phyloP scores from a whole-genome alignment of 2,329 filamentous ascomycete species.

The Clathrospora elynae region DNA sequence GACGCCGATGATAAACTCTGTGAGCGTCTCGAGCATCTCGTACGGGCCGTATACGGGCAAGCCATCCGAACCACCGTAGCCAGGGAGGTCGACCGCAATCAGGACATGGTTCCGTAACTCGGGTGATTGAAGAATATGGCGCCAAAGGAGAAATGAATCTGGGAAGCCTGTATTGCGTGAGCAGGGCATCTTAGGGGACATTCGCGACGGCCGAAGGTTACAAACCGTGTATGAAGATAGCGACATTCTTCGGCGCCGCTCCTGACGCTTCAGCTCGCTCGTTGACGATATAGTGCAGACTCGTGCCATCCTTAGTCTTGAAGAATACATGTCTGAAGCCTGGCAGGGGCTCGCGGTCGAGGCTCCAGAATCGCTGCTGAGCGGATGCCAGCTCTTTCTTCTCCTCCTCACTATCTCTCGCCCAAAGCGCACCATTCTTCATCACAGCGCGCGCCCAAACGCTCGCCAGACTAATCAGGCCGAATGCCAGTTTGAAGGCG shows the following conservation, averaged over 20 bases:
- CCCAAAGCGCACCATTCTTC: conserved; percentile 37
- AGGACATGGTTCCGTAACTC: conserved; percentile 51
- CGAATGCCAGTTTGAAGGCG: conserved; percentile 40
- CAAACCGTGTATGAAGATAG: conserved; percentile 60
- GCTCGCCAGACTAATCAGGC: conserved; percentile 32
- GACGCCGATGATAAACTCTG: conserved; percentile 59
- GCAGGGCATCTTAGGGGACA: too few relatives aligned
- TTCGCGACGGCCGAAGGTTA: too few relatives aligned
- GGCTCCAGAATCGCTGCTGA: conserved; percentile 60
- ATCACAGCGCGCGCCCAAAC: conserved; percentile 30
- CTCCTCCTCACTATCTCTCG: conserved; percentile 33
- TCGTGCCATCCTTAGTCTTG: conserved; percentile 54
- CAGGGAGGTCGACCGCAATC: conserved; percentile 63
- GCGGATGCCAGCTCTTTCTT: conserved; percentile 46
- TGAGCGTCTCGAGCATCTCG: conserved; percentile 58
- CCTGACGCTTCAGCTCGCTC: conserved; percentile 7
- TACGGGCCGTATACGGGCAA: conserved; percentile 57
- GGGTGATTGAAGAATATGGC: conserved; percentile 52
- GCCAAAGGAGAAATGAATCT: conserved; percentile 63
- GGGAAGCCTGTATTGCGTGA: conserved; percentile 61
- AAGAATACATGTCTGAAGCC: conserved; percentile 59
- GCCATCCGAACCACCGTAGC: conserved; percentile 63
- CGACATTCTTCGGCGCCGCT: conserved; percentile 45
- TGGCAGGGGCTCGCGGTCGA: conserved; percentile 53
- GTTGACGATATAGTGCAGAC: conserved; percentile 61